Percentiles rank a stretch among this genome's conserved stretches.
Conservation (phyloP, 208 protist genomes). For the Angomonas ambiguus region DNA sequence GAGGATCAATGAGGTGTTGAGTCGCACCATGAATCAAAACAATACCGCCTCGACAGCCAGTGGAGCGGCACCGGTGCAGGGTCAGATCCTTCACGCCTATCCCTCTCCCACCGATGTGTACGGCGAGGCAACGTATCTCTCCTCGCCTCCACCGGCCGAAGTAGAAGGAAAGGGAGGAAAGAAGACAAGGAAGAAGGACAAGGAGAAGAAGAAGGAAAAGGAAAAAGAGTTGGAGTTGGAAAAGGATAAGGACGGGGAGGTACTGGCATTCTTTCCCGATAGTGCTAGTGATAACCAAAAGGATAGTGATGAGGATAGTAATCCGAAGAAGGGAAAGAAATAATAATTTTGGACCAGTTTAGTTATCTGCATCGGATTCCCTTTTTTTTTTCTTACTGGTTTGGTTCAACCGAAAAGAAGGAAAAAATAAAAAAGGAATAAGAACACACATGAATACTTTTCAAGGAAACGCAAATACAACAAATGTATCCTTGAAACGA, state of each 20-base stretch:
- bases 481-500: no score
- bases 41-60: neutral
- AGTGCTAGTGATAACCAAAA: neutral
- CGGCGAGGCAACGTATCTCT: constrained; percentile 6
- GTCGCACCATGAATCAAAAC: neutral
- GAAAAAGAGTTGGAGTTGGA: neutral
- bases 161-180: neutral
- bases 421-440: no score
- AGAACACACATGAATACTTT: no score
- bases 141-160: neutral
- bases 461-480: no score
- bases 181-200: neutral
- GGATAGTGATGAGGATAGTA: neutral
- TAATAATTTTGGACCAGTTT: neutral
- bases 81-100: neutral
- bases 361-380: neutral
- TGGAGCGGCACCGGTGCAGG: neutral
- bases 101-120: neutral
- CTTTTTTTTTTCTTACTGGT: constrained; percentile 1
- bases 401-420: neutral
- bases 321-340: neutral
- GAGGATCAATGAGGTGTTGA: neutral
- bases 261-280: neutral
- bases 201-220: neutral
- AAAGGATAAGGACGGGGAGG: neutral